A percentile compares a stretch with the other conserved stretches of the same genome.
These are phyloP conservation scores for Rhypophila decipiens DNA, from an alignment of 495 filamentous ascomycete genomes.

Conservation along the genomic window DNA sequence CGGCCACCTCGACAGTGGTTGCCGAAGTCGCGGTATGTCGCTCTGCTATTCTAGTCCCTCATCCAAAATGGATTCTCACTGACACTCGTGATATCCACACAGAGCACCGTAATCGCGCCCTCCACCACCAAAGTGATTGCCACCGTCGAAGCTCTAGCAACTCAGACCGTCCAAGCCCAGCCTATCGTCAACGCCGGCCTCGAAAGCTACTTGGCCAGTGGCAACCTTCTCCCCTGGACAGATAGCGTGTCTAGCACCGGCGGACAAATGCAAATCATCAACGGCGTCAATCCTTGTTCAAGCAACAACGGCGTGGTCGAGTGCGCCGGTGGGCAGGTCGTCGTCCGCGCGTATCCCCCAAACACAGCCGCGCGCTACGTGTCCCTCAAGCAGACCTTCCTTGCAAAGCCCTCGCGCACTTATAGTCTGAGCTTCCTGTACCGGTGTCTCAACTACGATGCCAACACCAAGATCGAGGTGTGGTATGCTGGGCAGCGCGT, in stretches of 20 bases:
- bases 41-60: background rate
- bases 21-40: slow-evolving; percentile 5
- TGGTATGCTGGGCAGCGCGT: slow-evolving; percentile 4
- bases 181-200: slow-evolving; percentile 8
- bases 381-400: slow-evolving; percentile 7
- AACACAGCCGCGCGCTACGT: background rate
- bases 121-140: slow-evolving; percentile 6
- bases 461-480: slow-evolving; percentile 3
- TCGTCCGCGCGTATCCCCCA: slow-evolving; percentile 16
- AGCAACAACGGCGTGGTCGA: background rate
- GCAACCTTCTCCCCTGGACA: slow-evolving; percentile 14
- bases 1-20: slow-evolving; percentile 6
- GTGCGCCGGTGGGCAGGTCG: slow-evolving; percentile 12
- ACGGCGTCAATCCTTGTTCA: slow-evolving; percentile 14
- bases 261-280: slow-evolving; percentile 10
- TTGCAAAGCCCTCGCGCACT: slow-evolving; percentile 10
- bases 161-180: slow-evolving; percentile 4
- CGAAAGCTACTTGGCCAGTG: slow-evolving; percentile 9
- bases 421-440: slow-evolving; percentile 12
- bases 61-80: background rate
- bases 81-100: background rate
- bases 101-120: slow-evolving; percentile 8
- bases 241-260: background rate
- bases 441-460: slow-evolving; percentile 21
- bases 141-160: slow-evolving; percentile 5